Percentiles rank a stretch among this genome's conserved stretches.
Evolutionary conservation across 129 eudicot genomes (phyloP).

Genomic region (Tanacetum coccineum): DNA sequence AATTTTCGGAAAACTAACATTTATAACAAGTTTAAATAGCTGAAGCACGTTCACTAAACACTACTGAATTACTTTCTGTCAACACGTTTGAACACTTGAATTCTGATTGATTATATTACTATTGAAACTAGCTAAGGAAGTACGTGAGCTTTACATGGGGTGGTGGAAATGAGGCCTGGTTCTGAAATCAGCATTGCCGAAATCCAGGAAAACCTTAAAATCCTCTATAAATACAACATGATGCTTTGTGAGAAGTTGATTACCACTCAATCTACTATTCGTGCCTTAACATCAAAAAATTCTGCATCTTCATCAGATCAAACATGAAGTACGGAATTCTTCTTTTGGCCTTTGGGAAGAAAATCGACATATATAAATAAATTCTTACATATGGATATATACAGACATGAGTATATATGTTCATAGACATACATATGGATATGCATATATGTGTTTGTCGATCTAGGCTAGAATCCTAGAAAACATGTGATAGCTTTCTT

Average conservation of each 20-base stretch:
- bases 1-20: neutral
- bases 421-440: too few species aligned
- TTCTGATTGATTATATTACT: neutral
- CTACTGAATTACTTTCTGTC: too few species aligned
- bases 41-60: too few species aligned
- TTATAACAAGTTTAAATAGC: neutral
- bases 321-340: neutral
- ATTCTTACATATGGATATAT: neutral
- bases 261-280: slow-evolving; percentile 46
- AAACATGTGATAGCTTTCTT: neutral
- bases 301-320: slow-evolving; percentile 13
- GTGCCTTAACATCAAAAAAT: slow-evolving; percentile 37
- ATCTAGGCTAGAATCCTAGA: neutral
- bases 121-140: slow-evolving; percentile 52
- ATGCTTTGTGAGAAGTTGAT: slow-evolving; percentile 56
- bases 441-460: too few species aligned
- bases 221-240: slow-evolving; percentile 51
- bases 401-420: neutral
- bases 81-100: neutral
- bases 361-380: too few species aligned
- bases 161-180: too few species aligned
- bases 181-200: too few species aligned
- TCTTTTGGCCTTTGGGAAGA: neutral
- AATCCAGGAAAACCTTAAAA: slow-evolving; percentile 49
- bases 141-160: too few species aligned